phyloP scores from a whole-genome alignment of 2,329 filamentous ascomycete genomes.

The Fusarium xylarioides region DNA sequence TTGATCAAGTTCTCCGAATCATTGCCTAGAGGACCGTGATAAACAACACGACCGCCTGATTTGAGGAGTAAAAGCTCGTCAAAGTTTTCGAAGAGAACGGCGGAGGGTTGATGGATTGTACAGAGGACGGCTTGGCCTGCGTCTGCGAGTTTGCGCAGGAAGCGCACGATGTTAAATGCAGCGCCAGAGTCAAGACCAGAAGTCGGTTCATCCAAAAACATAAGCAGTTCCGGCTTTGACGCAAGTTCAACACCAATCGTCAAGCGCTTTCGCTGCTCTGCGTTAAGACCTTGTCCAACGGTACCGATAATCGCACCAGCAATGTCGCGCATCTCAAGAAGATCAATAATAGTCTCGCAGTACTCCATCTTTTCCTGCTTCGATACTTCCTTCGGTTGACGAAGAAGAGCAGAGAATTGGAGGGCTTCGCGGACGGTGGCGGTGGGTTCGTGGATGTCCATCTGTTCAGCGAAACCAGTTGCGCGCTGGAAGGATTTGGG shows the following conservation, averaged over 20 bases:
- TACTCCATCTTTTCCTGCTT: conserved; percentile 72
- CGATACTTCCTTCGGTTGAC: conserved; percentile 66
- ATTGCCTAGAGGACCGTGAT: conserved; percentile 62
- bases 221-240: conserved; percentile 65
- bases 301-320: conserved; percentile 71
- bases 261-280: conserved; percentile 65
- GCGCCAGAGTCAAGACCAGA: conserved; percentile 67
- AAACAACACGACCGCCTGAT: conserved; percentile 62
- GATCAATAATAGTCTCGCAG: conserved; percentile 72
- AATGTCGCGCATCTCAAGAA: conserved; percentile 74
- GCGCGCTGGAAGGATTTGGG: conserved; percentile 82
- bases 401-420: conserved; percentile 70
- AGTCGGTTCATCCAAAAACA: conserved; percentile 72
- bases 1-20: conserved; percentile 58
- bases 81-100: conserved; percentile 65
- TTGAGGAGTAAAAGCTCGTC: conserved; percentile 65
- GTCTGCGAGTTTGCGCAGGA: conserved; percentile 68
- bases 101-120: conserved; percentile 68
- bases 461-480: conserved; percentile 74
- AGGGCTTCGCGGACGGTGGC: conserved; percentile 73
- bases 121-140: conserved; percentile 67
- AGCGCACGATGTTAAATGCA: conserved; percentile 69
- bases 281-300: conserved; percentile 67
- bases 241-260: conserved; percentile 67
- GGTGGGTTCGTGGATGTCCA: conserved; percentile 73